Base-by-base conservation (phyloP, 495 filamentous ascomycete species). In the Aspergillus asperescens region DNA sequence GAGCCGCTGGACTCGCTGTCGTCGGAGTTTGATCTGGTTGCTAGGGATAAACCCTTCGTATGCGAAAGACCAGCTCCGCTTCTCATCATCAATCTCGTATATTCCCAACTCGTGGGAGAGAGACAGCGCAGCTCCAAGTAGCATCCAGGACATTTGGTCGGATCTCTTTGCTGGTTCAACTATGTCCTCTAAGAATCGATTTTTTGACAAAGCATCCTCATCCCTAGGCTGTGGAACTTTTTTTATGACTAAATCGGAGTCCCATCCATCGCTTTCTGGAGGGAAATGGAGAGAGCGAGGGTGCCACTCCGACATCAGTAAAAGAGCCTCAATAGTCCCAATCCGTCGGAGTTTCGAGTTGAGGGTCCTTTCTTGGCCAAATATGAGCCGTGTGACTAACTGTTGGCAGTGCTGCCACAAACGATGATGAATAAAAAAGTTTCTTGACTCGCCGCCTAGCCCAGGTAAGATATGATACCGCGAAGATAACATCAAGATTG, bases 141-240 rank as follows among this genome's bases (percentile, higher is more conserved):
- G 55, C 74, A 79, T 79, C 77, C 77, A 80, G 0, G 76, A 78
- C 77, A 80, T 79, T n/a, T 76, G 72, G 54, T 80, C 77, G 1
- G 76, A 79, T 52, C 77, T 58, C 42, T 71, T 66, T 8, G 77
- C 76, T 4, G 76, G 76, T 46, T 80, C 77, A 44, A 77, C 73
- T 59, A 76, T 73, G 44, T 76, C 73, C 41, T 75, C 70, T 5
- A 76, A 48, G 67, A 69, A 73, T 37, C 71, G 56, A 40, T 64
- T 69, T 12, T 62, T 65, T 0, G 72, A 68, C 9, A 58, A 48
- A 20, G 44, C 22, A 5, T 56, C 63, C 8, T 55, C 16, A 2
- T 62, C 62, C 4, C 60, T 54, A 2, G 54, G 50, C 12, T 60
- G 60, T 0, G 65, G 59, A 8, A 46, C 46, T 18, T 56, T n/a